Conservation (phyloP, 306 rosid genomes). For the Corylus americana region DNA sequence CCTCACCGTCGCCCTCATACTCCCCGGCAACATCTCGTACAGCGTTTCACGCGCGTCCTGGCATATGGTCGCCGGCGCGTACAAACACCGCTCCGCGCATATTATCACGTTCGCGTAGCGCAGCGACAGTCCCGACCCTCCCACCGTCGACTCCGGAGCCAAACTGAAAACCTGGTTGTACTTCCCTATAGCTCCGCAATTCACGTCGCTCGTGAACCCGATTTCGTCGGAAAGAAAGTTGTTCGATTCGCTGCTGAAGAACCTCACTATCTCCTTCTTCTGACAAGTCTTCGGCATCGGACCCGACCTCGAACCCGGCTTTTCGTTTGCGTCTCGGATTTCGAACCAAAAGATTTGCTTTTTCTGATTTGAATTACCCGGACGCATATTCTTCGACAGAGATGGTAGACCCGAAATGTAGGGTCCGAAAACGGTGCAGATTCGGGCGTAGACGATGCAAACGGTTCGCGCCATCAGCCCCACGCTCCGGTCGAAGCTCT, state of each 20-base stretch:
- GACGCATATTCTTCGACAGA: background rate
- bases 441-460: slow-evolving; percentile 50
- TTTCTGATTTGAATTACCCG: background rate
- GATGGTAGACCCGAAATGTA: slow-evolving; percentile 11
- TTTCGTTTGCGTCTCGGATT: slow-evolving; percentile 30
- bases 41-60: slow-evolving; percentile 42
- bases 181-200: background rate
- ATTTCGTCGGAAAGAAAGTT: background rate
- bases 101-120: slow-evolving; percentile 63
- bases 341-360: slow-evolving; percentile 5
- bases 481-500: slow-evolving; percentile 49
- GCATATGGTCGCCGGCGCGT: slow-evolving; percentile 39
- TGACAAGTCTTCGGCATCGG: slow-evolving; percentile 8
- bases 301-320: slow-evolving; percentile 11
- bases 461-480: slow-evolving; percentile 51
- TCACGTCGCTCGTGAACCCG: background rate
- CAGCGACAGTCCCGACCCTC: slow-evolving; percentile 57
- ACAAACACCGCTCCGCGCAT: slow-evolving; percentile 49
- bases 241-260: slow-evolving; percentile 1
- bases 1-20: slow-evolving; percentile 36
- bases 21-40: slow-evolving; percentile 67
- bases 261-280: slow-evolving; percentile 11
- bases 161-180: slow-evolving; percentile 34
- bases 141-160: slow-evolving; percentile 50
- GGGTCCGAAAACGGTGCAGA: slow-evolving; percentile 43